These are phyloP conservation scores for Chlorella sp. DNA, from an alignment of 139 green algal genomes.

Conservation along the genomic window DNA sequence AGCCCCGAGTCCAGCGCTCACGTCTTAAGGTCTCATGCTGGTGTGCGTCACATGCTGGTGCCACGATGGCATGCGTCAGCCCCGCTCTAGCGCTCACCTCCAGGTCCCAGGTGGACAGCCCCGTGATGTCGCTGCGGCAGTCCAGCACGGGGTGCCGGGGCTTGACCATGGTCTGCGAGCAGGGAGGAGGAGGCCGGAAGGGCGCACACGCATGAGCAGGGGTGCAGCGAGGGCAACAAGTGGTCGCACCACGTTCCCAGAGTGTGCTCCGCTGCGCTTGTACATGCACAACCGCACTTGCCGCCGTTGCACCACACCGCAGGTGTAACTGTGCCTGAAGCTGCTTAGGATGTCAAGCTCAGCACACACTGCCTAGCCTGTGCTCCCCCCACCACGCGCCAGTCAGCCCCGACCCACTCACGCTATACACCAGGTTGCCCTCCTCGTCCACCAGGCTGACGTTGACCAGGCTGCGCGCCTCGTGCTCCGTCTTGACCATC, in stretches of 20 bases:
- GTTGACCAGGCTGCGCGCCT: slow-evolving; percentile 30
- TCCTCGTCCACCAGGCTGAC: slow-evolving; percentile 46
- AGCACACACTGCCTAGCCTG: no score
- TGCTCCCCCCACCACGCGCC: no score
- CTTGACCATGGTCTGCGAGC: slow-evolving; percentile 40
- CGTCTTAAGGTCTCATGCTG: no score
- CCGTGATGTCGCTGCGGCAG: slow-evolving; percentile 40
- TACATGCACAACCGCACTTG: no score
- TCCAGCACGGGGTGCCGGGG: slow-evolving; percentile 30
- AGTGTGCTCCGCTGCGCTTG: no score
- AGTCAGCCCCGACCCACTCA: slow-evolving; percentile 6
- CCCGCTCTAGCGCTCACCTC: slow-evolving; percentile 13
- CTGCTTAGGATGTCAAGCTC: no score
- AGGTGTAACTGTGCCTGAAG: no score
- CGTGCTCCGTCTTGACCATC: slow-evolving; percentile 47
- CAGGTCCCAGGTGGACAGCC: slow-evolving; percentile 34
- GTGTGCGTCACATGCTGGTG: no score
- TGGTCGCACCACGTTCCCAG: no score
- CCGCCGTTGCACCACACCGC: no score
- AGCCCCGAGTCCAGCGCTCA: no score
- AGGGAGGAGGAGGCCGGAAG: neutral
- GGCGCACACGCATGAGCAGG: neutral
- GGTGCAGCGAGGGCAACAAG: neutral
- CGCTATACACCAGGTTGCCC: slow-evolving; percentile 30
- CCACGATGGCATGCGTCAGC: no score